Evolutionary conservation across 2,329 filamentous ascomycete genomes (phyloP).

Genomic region (Cordyceps cicadae): DNA sequence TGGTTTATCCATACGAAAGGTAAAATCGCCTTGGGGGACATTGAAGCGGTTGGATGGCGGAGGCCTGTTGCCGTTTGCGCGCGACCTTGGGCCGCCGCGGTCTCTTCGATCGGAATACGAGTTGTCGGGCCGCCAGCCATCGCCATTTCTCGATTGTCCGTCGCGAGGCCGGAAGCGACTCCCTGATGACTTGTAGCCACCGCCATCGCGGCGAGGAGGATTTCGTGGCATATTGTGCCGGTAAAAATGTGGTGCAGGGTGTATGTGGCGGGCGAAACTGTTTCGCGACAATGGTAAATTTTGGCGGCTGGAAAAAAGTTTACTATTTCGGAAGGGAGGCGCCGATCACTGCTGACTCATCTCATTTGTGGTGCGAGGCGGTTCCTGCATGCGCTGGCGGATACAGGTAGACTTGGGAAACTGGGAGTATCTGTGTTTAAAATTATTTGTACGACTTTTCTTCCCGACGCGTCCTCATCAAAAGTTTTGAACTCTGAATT

Average conservation of each 20-base stretch:
- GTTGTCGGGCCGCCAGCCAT: constrained; percentile 11
- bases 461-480: too few species aligned
- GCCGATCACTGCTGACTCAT: constrained; percentile 11
- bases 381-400: too few species aligned
- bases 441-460: too few species aligned
- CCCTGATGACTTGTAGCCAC: background rate
- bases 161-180: constrained; percentile 6
- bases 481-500: too few species aligned
- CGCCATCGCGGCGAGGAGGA: constrained; percentile 8
- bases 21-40: constrained; percentile 42
- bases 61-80: background rate
- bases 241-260: background rate
- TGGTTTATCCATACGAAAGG: constrained; percentile 46
- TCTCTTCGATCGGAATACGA: constrained; percentile 2
- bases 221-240: constrained; percentile 9
- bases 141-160: constrained; percentile 2
- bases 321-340: background rate
- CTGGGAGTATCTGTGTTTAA: background rate
- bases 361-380: background rate
- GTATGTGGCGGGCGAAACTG: background rate
- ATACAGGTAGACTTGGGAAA: background rate
- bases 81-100: background rate
- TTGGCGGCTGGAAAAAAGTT: constrained; percentile 1
- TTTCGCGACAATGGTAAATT: constrained; percentile 2
- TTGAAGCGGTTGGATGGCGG: constrained; percentile 20